A percentile compares a stretch with the other conserved stretches of the same genome.
These are phyloP conservation scores for Ophiosphaerella herpotricha DNA, from an alignment of 2,329 filamentous ascomycete genomes.

Conservation along the genomic window DNA sequence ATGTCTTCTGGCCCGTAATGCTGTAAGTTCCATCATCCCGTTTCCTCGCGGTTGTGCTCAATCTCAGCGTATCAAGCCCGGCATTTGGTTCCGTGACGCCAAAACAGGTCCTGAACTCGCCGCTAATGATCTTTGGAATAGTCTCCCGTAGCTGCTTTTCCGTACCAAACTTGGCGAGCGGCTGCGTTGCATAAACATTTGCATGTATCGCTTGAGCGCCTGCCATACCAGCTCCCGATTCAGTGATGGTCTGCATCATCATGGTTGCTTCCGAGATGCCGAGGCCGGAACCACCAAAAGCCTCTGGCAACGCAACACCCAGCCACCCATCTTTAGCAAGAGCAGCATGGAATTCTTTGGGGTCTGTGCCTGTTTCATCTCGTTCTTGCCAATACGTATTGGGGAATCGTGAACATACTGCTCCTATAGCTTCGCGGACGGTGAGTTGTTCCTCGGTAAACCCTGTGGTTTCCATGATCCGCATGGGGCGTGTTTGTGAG, in stretches of 20 bases:
- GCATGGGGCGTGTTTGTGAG: constrained; percentile 30
- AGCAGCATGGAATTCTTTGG: constrained; percentile 74
- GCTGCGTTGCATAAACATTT: constrained; percentile 76
- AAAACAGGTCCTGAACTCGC: constrained; percentile 75
- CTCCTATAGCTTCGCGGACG: constrained; percentile 70
- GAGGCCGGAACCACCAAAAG: constrained; percentile 73
- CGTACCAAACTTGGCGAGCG: constrained; percentile 73
- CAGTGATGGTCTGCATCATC: constrained; percentile 83
- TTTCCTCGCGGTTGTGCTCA: constrained; percentile 55
- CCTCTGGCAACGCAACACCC: constrained; percentile 77
- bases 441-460: constrained; percentile 75
- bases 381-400: constrained; percentile 76
- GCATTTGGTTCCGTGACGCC: constrained; percentile 85
- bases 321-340: constrained; percentile 79
- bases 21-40: constrained; percentile 64
- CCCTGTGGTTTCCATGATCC: constrained; percentile 71
- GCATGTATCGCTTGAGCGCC: constrained; percentile 64
- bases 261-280: constrained; percentile 82
- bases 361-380: constrained; percentile 72
- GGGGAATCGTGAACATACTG: constrained; percentile 72
- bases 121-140: constrained; percentile 72
- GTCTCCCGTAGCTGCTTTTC: constrained; percentile 65
- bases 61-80: constrained; percentile 75
- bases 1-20: constrained; percentile 81
- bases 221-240: constrained; percentile 80